Conservation (phyloP, 1,139 yeast species). For the Arxiozyma telluris region DNA sequence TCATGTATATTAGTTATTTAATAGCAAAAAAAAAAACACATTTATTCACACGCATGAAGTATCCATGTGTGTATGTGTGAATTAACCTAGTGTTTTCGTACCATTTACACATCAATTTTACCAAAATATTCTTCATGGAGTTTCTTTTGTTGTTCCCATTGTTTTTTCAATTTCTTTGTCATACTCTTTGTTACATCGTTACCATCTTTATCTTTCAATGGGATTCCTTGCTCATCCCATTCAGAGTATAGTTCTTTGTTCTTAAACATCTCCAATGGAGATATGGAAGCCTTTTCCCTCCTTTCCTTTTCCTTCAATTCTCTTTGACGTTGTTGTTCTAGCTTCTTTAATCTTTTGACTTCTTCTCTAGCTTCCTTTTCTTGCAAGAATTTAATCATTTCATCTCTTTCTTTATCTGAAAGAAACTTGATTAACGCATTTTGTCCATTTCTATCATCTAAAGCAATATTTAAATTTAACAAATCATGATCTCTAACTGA, state of each 20-base stretch:
- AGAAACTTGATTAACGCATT: constrained; percentile 69
- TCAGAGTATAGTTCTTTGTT: constrained; percentile 45
- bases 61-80: not conserved
- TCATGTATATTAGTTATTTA: not conserved
- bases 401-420: constrained; percentile 57
- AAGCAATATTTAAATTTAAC: constrained; percentile 64
- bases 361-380: constrained; percentile 49
- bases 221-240: constrained; percentile 84
- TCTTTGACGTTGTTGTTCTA: constrained; percentile 35
- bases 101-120: not conserved
- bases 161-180: constrained; percentile 71
- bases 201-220: constrained; percentile 67
- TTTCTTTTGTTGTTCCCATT: constrained; percentile 71
- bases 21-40: not conserved
- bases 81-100: not conserved
- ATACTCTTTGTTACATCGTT: constrained; percentile 84
- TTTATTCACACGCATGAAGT: not conserved
- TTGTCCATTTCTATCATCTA: constrained; percentile 81
- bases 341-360: constrained; percentile 41
- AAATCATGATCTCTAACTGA: constrained; percentile 53
- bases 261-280: constrained; percentile 68
- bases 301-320: constrained; percentile 60
- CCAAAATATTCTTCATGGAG: constrained; percentile 55
- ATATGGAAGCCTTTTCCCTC: constrained; percentile 56
- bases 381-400: constrained; percentile 47